Conservation (phyloP, 306 rosid genomes). For the Urtica urens region DNA sequence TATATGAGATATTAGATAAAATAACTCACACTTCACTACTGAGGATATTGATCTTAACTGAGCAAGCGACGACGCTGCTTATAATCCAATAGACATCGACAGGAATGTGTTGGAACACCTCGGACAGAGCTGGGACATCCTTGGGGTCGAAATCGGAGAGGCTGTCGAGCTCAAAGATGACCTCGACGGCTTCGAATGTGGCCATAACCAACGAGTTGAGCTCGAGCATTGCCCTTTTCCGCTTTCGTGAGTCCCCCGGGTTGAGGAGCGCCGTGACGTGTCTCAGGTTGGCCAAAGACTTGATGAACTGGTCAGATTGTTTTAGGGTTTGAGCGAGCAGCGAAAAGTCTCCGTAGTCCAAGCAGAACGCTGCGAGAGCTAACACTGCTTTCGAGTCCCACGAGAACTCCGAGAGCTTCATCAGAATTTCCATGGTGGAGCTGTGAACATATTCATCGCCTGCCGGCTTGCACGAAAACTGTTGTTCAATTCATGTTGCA, state of each 20-base stretch:
- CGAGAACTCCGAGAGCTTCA: constrained; percentile 28
- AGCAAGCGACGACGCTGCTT: constrained; percentile 35
- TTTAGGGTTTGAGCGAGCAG: constrained; percentile 33
- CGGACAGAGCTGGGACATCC: constrained; percentile 39
- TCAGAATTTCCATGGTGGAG: constrained; percentile 37
- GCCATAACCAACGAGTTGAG: constrained; percentile 33
- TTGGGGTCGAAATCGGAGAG: constrained; percentile 27
- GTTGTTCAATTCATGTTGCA: too few relatives aligned
- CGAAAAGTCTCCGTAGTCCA: constrained; percentile 63
- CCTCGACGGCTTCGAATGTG: constrained; percentile 36
- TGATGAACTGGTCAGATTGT: constrained; percentile 39
- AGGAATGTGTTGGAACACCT: constrained; percentile 31
- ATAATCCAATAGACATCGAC: constrained; percentile 57
- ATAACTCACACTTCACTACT: too few relatives aligned
- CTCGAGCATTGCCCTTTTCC: constrained; percentile 30
- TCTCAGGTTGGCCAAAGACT: constrained; percentile 41
- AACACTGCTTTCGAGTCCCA: constrained; percentile 69
- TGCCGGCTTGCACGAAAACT: constrained; percentile 53
- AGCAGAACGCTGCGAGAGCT: constrained; percentile 56
- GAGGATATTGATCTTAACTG: constrained; percentile 29
- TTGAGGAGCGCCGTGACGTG: constrained; percentile 37
- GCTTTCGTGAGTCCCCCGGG: constrained; percentile 24
- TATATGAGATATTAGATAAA: too few relatives aligned
- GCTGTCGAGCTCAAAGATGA: constrained; percentile 33
- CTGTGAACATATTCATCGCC: constrained; percentile 44